Base-by-base conservation (phyloP, 1,284 basidiomycete genomes). In the Ceratobasidium sp. region DNA sequence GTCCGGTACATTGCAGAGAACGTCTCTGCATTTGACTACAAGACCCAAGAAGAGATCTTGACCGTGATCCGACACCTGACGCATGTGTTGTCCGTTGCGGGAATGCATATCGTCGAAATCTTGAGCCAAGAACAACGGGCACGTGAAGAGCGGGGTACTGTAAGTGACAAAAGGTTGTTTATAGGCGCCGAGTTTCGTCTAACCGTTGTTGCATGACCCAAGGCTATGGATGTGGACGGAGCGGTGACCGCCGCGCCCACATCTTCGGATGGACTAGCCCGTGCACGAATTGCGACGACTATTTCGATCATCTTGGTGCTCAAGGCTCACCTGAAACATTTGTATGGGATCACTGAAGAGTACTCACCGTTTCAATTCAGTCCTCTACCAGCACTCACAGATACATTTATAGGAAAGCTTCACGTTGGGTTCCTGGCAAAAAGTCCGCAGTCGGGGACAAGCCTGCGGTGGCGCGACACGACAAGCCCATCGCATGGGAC, bases 1-100 rank as follows among this genome's bases (percentile, higher is more conserved):
- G 88, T 88, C 0, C 90, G 95, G 59, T 99, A 94, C 82, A 91
- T 98, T 86, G 92, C 94, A 0, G 98, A 99, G 81, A 98, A 98
- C 80, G 90, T 99, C 74, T 88, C 95, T 0, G 85, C 90, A 0
- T 88, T 99, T 74, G 95, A 98, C 62, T 98, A 96, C 85, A 98
- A 96, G 84, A 92, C 93, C 0, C 90, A 92, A 79, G 98, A 99
- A 81, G 98, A 99, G 83, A 90, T 92, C 2, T 85, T 98, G 74
- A 88, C 91, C 0, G 90, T 98, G 22, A 88, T 98, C 79, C 92
- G 92, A 77, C 88, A 89, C 69, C 86, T 98, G 61, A 96, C 93
- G 3, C 85, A 87, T 13, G 87, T 94, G 11, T 84, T 98, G 48
- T 96, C 95, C 0, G 93, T 92, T 0, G 88, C 90, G 1, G 96